Evolutionary conservation across 225 moss, liverwort and hornwort genomes (phyloP).

Genomic region (Asterella californica): DNA sequence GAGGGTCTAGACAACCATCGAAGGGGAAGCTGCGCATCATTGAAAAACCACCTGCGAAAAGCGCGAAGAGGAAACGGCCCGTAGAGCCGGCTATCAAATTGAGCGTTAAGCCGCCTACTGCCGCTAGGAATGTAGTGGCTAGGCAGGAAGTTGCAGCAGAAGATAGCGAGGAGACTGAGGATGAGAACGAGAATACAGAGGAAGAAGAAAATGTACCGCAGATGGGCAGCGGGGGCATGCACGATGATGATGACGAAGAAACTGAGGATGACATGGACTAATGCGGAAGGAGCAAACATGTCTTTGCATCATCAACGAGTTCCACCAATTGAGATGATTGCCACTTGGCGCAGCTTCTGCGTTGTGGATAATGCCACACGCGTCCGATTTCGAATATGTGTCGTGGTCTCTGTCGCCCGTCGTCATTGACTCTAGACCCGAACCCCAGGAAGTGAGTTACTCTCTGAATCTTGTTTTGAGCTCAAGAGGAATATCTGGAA

Average conservation of each 20-base stretch:
- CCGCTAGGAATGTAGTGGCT: conserved; percentile 13
- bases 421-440: too few species aligned
- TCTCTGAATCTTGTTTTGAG: too few species aligned
- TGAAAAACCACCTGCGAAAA: conserved; percentile 51
- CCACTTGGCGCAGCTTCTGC: too few species aligned
- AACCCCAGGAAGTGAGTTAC: too few species aligned
- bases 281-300: background rate
- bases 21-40: conserved; percentile 69
- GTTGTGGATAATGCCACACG: too few species aligned
- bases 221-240: conserved; percentile 22
- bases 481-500: too few species aligned
- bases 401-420: too few species aligned
- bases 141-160: conserved; percentile 44
- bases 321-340: too few species aligned
- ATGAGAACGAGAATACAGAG: conserved; percentile 83
- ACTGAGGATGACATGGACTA: conserved; percentile 92
- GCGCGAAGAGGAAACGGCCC: conserved; percentile 56
- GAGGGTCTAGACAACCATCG: conserved; percentile 47
- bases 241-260: conserved; percentile 73
- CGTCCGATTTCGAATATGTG: too few species aligned
- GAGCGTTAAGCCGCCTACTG: conserved; percentile 38
- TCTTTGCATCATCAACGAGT: background rate
- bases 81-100: conserved; percentile 51
- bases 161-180: conserved; percentile 97
- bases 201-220: conserved; percentile 58